Evolutionary conservation across 2,329 filamentous ascomycete species (phyloP).

Genomic region (Fusarium goolgardi): DNA sequence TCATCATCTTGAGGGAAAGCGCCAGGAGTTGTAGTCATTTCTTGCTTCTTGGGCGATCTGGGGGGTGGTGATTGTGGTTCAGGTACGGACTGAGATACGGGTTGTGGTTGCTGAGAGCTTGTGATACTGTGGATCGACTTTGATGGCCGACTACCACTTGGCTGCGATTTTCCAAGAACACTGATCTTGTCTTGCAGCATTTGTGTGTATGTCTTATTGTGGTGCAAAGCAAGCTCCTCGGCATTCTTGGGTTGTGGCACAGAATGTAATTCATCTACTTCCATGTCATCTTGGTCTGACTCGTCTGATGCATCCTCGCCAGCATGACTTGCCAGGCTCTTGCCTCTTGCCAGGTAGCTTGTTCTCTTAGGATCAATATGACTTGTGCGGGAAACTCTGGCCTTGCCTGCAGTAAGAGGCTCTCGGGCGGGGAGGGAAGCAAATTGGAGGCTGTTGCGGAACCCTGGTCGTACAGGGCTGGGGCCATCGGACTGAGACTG

Average conservation of each 20-base stretch:
- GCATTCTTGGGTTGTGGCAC: slow-evolving; percentile 56
- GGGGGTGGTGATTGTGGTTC: slow-evolving; percentile 49
- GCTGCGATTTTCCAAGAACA: slow-evolving; percentile 70
- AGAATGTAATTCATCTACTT: slow-evolving; percentile 60
- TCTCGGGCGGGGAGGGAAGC: slow-evolving; percentile 92
- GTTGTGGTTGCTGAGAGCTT: slow-evolving; percentile 47
- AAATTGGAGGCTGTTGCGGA: slow-evolving; percentile 95
- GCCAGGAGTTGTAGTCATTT: slow-evolving; percentile 63
- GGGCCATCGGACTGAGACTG: slow-evolving; percentile 75
- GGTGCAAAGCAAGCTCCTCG: slow-evolving; percentile 57
- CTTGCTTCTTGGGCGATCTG: slow-evolving; percentile 47
- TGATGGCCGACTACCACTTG: slow-evolving; percentile 59
- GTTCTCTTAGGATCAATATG: slow-evolving; percentile 78
- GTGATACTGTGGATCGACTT: slow-evolving; percentile 59
- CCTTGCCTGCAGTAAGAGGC: slow-evolving; percentile 83
- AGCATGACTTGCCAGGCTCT: slow-evolving; percentile 69
- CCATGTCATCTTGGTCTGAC: slow-evolving; percentile 64
- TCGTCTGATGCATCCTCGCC: slow-evolving; percentile 59
- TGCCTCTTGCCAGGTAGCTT: slow-evolving; percentile 81
- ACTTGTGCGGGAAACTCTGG: slow-evolving; percentile 78
- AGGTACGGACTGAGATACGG: slow-evolving; percentile 46
- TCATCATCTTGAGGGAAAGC: slow-evolving; percentile 66
- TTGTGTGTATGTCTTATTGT: slow-evolving; percentile 94
- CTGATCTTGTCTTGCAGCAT: slow-evolving; percentile 93
- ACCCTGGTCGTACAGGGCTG: slow-evolving; percentile 78